Evolutionary conservation across 495 filamentous ascomycete genomes (phyloP).

Genomic region (Rhypophila decipiens): DNA sequence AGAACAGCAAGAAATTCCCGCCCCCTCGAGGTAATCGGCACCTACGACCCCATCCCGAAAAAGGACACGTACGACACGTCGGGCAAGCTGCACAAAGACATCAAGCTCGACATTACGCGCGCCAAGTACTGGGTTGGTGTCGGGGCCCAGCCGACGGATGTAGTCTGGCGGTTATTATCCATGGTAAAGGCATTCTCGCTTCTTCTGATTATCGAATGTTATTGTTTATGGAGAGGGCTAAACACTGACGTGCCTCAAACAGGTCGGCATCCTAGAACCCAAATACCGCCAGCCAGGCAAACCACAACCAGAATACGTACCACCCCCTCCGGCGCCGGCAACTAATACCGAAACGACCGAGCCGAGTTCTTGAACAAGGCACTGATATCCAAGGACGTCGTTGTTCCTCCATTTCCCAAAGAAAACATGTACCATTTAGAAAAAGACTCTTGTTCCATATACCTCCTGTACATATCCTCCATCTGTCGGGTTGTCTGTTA

Average conservation of each 20-base stretch:
- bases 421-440: no score
- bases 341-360: no score
- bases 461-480: no score
- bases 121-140: conserved; percentile 96
- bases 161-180: conserved; percentile 75
- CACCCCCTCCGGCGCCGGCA: background rate
- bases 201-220: no score
- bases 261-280: conserved; percentile 48
- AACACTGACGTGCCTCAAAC: background rate
- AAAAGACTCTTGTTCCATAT: no score
- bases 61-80: conserved; percentile 58
- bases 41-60: conserved; percentile 87
- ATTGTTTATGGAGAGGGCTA: no score
- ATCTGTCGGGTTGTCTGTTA: no score
- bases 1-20: conserved; percentile 75
- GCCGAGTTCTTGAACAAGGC: no score
- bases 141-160: conserved; percentile 87
- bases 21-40: conserved; percentile 90
- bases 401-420: no score
- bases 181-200: conserved; percentile 62
- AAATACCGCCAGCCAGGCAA: conserved; percentile 20
- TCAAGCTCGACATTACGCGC: conserved; percentile 72
- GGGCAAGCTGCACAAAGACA: conserved; percentile 74
- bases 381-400: no score
- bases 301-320: background rate